Evolutionary conservation across 495 filamentous ascomycete genomes (phyloP).

Genomic region (Xylaria intraflava): DNA sequence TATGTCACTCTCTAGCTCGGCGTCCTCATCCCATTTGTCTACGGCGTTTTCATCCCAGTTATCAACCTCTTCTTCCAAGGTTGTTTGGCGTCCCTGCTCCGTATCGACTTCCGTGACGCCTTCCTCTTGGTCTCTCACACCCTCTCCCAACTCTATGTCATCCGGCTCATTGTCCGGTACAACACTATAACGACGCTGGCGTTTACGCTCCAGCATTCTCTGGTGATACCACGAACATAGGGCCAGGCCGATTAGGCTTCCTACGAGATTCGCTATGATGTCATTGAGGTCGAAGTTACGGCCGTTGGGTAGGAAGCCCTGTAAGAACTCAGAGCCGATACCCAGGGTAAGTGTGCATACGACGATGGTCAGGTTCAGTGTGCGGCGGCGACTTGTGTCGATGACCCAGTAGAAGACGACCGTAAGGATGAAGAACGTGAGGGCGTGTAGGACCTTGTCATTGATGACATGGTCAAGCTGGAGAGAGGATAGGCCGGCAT

Average conservation of each 20-base stretch:
- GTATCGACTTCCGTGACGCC: constrained; percentile 30
- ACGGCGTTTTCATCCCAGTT: constrained; percentile 79
- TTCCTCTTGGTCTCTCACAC: constrained; percentile 48
- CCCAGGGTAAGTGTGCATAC: constrained; percentile 68
- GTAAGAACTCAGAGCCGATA: constrained; percentile 79
- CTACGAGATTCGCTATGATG: constrained; percentile 80
- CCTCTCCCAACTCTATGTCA: constrained; percentile 52
- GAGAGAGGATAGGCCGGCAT: constrained; percentile 63
- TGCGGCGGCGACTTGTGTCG: constrained; percentile 79
- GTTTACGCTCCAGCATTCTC: constrained; percentile 86
- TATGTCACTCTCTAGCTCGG: constrained; percentile 33
- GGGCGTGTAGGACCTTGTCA: constrained; percentile 84
- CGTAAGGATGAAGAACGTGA: constrained; percentile 87
- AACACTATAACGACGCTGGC: constrained; percentile 63
- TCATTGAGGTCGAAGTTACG: constrained; percentile 80
- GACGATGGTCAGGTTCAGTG: constrained; percentile 75
- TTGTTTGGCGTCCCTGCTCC: constrained; percentile 21
- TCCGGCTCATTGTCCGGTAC: constrained; percentile 48
- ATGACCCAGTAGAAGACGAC: constrained; percentile 93
- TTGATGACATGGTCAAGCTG: constrained; percentile 52
- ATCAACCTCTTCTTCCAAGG: constrained; percentile 67
- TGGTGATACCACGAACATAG: constrained; percentile 87
- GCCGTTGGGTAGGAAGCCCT: constrained; percentile 72
- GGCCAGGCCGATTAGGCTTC: constrained; percentile 62
- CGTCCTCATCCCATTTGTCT: constrained; percentile 67